phyloP scores from a whole-genome alignment of 2,329 filamentous ascomycete genomes.

The Claviceps pazoutovae region DNA sequence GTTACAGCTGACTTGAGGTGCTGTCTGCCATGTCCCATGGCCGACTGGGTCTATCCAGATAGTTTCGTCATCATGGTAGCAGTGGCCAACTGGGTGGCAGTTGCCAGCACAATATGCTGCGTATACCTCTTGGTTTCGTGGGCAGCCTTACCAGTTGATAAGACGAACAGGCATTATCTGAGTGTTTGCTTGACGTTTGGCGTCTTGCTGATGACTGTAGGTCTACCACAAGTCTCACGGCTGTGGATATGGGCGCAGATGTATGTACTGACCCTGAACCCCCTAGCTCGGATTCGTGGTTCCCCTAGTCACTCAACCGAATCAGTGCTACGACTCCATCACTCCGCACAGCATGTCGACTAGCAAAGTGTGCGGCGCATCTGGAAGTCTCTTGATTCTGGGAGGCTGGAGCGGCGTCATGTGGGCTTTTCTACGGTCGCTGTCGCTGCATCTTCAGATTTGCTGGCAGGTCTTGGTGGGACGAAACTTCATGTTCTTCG shows the following conservation, averaged over 20 bases:
- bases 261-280: constrained; percentile 9
- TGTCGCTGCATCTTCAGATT: constrained; percentile 92
- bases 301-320: constrained; percentile 62
- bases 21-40: constrained; percentile 81
- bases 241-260: neutral
- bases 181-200: constrained; percentile 73
- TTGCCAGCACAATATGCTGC: constrained; percentile 57
- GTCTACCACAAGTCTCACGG: constrained; percentile 14
- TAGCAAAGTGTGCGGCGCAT: constrained; percentile 70
- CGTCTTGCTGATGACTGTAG: constrained; percentile 65
- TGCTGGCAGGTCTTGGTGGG: constrained; percentile 93
- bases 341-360: constrained; percentile 88
- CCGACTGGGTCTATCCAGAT: constrained; percentile 58
- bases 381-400: constrained; percentile 71
- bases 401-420: constrained; percentile 75
- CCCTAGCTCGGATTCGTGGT: constrained; percentile 75
- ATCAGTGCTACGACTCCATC: constrained; percentile 78
- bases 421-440: constrained; percentile 81
- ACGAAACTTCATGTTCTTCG: constrained; percentile 74
- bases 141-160: constrained; percentile 66
- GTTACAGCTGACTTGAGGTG: constrained; percentile 44
- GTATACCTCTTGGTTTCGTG: constrained; percentile 70
- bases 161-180: constrained; percentile 84
- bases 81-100: constrained; percentile 70
- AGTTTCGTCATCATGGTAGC: constrained; percentile 44